Percentiles rank a stretch among this genome's conserved stretches.
These are phyloP conservation scores for Verticillium klebahnii DNA, from an alignment of 2,329 filamentous ascomycete species.

Conservation along the genomic window DNA sequence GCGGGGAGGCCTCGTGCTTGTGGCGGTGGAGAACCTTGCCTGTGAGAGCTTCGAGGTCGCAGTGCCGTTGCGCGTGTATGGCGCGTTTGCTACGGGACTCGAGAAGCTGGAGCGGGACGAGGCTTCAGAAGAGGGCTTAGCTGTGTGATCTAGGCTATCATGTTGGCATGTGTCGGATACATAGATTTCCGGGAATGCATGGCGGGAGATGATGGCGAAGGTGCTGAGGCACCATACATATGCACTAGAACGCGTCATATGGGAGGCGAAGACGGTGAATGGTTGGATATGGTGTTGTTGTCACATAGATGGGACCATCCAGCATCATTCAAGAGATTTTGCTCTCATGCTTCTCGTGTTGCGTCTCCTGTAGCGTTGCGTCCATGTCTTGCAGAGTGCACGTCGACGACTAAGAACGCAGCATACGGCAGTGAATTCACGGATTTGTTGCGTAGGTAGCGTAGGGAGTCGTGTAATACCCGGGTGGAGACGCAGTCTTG, in stretches of 20 bases:
- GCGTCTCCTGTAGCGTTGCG: no score
- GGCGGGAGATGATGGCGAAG: neutral
- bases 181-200: neutral
- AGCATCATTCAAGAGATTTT: neutral
- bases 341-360: no score
- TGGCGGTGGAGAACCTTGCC: conserved; percentile 70
- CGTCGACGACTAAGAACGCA: no score
- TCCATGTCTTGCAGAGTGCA: no score
- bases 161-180: neutral
- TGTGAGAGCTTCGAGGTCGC: conserved; percentile 90
- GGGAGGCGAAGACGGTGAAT: neutral
- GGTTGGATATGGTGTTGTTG: neutral
- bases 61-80: conserved; percentile 79
- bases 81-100: conserved; percentile 52
- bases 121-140: conserved; percentile 41
- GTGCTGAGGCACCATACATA: neutral
- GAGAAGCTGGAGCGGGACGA: conserved; percentile 53
- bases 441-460: no score
- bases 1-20: conserved; percentile 66
- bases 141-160: conserved; percentile 22
- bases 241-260: neutral
- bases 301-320: neutral
- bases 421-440: no score
- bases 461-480: no score
- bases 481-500: no score